These are phyloP conservation scores for Solanum medicagineum DNA, from an alignment of 257 asterid species.

Conservation along the genomic window DNA sequence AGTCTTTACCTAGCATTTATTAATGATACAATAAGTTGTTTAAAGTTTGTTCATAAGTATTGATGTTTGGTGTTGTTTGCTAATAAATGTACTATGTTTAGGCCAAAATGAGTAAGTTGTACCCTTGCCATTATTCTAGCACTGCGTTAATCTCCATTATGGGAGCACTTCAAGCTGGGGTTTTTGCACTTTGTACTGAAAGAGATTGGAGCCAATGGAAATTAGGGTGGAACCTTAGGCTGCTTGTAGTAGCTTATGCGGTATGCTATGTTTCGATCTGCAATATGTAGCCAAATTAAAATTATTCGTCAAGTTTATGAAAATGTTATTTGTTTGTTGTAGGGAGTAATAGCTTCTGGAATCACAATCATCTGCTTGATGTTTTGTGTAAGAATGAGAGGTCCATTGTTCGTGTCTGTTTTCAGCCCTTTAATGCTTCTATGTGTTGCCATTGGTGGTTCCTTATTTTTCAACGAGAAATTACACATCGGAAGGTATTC, in stretches of 20 bases:
- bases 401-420: constrained; percentile 26
- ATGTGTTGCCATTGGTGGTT: constrained; percentile 13
- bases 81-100: neutral
- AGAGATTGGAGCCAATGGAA: constrained; percentile 50
- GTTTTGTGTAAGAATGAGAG: constrained; percentile 12
- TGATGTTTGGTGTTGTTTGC: neutral
- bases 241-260: constrained; percentile 24
- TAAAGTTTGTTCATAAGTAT: neutral
- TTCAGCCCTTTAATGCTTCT: constrained; percentile 26
- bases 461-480: constrained; percentile 11
- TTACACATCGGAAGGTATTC: constrained; percentile 22
- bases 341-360: constrained; percentile 20
- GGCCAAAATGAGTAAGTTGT: constrained; percentile 38
- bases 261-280: constrained; percentile 8
- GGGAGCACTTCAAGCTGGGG: constrained; percentile 28
- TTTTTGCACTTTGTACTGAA: constrained; percentile 28
- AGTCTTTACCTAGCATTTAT: neutral
- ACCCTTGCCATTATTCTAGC: constrained; percentile 50
- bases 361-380: neutral
- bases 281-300: too few species aligned
- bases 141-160: constrained; percentile 40
- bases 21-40: neutral
- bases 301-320: too few species aligned
- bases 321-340: neutral
- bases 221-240: constrained; percentile 46